Conservation (phyloP, 2,329 filamentous ascomycete species). For the Sclerotinia nivalis region DNA sequence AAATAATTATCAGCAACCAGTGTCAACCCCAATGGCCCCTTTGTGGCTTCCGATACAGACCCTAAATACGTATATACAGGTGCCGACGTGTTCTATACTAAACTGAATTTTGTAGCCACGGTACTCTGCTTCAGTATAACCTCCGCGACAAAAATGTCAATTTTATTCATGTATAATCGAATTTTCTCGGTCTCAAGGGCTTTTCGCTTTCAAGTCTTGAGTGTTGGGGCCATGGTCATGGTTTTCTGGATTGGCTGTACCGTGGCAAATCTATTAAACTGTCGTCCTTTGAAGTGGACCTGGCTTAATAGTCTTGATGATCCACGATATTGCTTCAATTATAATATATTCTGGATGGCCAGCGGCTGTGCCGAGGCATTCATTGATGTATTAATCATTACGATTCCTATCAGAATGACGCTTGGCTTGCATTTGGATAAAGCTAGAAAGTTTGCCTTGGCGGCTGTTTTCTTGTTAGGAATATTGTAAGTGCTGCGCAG, state of each 20-base stretch:
- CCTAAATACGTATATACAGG: slow-evolving; percentile 7
- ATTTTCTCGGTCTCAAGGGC: slow-evolving; percentile 10
- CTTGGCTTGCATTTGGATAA: background rate
- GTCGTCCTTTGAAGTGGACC: slow-evolving; percentile 12
- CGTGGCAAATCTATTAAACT: slow-evolving; percentile 11
- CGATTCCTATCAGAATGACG: slow-evolving; percentile 1
- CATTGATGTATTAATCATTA: slow-evolving; percentile 10
- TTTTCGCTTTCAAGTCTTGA: slow-evolving; percentile 8
- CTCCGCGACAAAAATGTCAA: slow-evolving; percentile 6
- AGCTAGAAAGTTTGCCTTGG: slow-evolving; percentile 10
- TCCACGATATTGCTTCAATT: slow-evolving; percentile 18
- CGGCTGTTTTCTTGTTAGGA: slow-evolving; percentile 1
- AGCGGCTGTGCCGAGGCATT: background rate
- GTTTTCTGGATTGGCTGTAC: slow-evolving; percentile 17
- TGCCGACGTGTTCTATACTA: slow-evolving; percentile 12
- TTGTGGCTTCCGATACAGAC: slow-evolving; percentile 3
- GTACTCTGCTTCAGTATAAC: slow-evolving; percentile 13
- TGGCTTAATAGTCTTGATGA: slow-evolving; percentile 15
- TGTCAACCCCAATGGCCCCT: slow-evolving; percentile 11
- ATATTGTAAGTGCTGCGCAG: slow-evolving; percentile 9
- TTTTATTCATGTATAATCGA: slow-evolving; percentile 6
- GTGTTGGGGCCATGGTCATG: background rate
- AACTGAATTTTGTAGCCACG: slow-evolving; percentile 12
- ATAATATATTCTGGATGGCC: slow-evolving; percentile 13
- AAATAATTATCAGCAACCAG: background rate